Evolutionary conservation across 2,329 filamentous ascomycete species (phyloP).

Genomic region (Sclerotiophoma versabilis): DNA sequence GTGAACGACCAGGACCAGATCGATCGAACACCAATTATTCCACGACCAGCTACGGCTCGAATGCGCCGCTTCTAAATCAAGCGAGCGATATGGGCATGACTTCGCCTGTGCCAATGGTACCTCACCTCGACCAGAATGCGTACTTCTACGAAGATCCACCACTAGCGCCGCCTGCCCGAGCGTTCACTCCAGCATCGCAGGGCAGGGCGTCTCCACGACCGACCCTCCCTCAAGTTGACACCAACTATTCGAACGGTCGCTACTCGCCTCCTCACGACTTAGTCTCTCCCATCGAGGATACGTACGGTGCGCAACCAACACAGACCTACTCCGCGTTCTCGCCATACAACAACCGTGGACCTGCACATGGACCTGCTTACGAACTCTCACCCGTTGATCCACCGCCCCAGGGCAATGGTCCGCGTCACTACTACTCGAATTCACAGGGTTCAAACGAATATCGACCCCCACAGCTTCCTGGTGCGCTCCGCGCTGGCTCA

Average conservation of each 20-base stretch:
- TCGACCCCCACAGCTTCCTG: constrained; percentile 34
- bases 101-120: constrained; percentile 42
- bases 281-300: constrained; percentile 32
- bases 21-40: constrained; percentile 60
- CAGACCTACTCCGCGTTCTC: constrained; percentile 40
- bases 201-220: constrained; percentile 39
- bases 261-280: constrained; percentile 33
- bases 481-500: constrained; percentile 37
- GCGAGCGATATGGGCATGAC: constrained; percentile 66
- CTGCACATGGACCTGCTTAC: constrained; percentile 36
- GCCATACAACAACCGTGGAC: constrained; percentile 41
- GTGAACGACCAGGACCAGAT: constrained; percentile 45
- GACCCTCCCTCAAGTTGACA: constrained; percentile 41
- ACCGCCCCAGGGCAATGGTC: constrained; percentile 26
- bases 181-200: constrained; percentile 42
- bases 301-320: constrained; percentile 20
- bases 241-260: constrained; percentile 32
- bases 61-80: constrained; percentile 67
- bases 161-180: constrained; percentile 31
- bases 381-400: constrained; percentile 47
- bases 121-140: constrained; percentile 36
- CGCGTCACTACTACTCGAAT: constrained; percentile 28
- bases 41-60: constrained; percentile 66
- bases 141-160: constrained; percentile 39
- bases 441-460: constrained; percentile 32